Base-by-base conservation (phyloP, 768 basidiomycete genomes). In the Scleroderma citrinum region DNA sequence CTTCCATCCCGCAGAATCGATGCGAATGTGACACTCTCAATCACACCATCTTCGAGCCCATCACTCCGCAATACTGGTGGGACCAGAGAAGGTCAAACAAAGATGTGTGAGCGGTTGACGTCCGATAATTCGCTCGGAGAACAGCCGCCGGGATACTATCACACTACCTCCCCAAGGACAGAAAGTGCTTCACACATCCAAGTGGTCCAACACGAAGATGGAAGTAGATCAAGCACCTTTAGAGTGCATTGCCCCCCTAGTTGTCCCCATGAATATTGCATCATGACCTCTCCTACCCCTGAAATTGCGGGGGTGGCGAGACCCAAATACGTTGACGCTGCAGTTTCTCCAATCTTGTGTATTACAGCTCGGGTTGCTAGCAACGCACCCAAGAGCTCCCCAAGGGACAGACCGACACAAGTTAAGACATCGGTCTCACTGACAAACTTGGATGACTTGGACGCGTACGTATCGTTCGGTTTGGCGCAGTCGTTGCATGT, bases 281-380 rank as follows among this genome's bases (percentile, higher is more conserved):
- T 44, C 43, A 10, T 20, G 24, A 26, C n/a, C 5, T 47, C 47
- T 6, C 20, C 43, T 19, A 20, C 6, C 21, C 35, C 43, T 2
- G 30, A 49, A 8, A n/a, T 37, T 24, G 17, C 42, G 20, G 30
- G 11, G 42, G 20, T 24, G 16, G 17, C 35, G 21, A n/a, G 35
- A 32, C 3, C 55, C 32, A 59, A 40, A 55, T 63, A 67, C 20
- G 59, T 52, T n/a, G 63, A 65, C 42, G 56, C 53, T 30, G 52
- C 48, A 37, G 64, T 65, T 42, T 65, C 64, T 26, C 64, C 64
- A 1, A 65, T 61, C 14, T 45, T 57, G 46, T 8, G 44, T 24
- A 40, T 35, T 42, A 44, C 44, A 17, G 12, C 43, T 49, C 21
- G 19, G n/a, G 3, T 29, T 42, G 21, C 39, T 47, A 24, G 40